Base-by-base conservation (phyloP, 169 alveolate species). In the Eimeria tenella region DNA sequence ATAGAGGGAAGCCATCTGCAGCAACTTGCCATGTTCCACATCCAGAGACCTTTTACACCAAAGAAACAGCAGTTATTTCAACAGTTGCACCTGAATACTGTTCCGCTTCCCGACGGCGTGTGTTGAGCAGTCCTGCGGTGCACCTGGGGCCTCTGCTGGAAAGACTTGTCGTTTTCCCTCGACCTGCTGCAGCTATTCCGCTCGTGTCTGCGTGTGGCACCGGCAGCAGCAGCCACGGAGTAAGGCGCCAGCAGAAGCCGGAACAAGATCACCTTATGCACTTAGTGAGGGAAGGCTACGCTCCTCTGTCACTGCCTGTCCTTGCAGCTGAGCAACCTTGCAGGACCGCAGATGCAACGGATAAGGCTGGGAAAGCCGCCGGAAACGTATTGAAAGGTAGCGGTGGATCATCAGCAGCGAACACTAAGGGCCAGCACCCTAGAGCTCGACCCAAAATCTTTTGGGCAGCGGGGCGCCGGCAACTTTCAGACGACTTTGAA, bases 391-490 rank as follows among this genome's bases (percentile, higher is more conserved):
- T 53, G 13, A 42, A 81, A 21, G 74, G 23, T 0, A 25, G 15
- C 25, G 89, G 56, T 56, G 89, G 73, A 31, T 9, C 15, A 13
- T 31, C 10, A 23, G 74, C 74, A 56, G 60, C 3, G 52, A 49
- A 63, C 21, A 75, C 74, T 10, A 31, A 68, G 55, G 89, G 31
- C 5, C 89, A 23, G 89, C 89, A 9, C 21, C 4, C 55, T 53
- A 68, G 74, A 21, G 23, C 53, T 7, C 88, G 55, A 11, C n/a
- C 25, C 71, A 63, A 79, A 55, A 79, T 68, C 53, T 79, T 79
- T 68, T 79, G 88, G 88, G 52, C 71, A 53, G 88, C 88, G 9
- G 88, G 88, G 49, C 71, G 88, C n/a, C 15, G 55, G 5, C 88
- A 13, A 2, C 42, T 53, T n/a, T n/a, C 31, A 11, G 52, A n/a